These are phyloP conservation scores for Stagonosporopsis chrysanthemi DNA, from an alignment of 2,329 filamentous ascomycete genomes.

Conservation along the genomic window DNA sequence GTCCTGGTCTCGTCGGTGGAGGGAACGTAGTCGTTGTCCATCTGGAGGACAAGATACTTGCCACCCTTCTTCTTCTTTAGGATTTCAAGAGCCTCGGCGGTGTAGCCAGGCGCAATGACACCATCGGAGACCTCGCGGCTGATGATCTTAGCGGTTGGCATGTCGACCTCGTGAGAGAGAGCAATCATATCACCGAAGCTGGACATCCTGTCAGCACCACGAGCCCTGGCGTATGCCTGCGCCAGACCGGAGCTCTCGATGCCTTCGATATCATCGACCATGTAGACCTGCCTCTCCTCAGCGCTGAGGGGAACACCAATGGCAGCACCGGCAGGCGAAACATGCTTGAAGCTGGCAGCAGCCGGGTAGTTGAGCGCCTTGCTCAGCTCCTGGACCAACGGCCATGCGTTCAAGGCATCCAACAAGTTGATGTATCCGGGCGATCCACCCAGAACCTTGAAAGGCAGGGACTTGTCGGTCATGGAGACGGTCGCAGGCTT, in stretches of 20 bases:
- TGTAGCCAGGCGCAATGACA: conserved; percentile 89
- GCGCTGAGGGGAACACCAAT: conserved; percentile 87
- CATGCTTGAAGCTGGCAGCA: conserved; percentile 96
- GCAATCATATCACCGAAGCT: conserved; percentile 98
- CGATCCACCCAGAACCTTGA: conserved; percentile 88
- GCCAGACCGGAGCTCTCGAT: conserved; percentile 86
- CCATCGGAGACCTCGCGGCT: conserved; percentile 97
- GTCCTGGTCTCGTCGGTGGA: conserved; percentile 77
- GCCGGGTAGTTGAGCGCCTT: conserved; percentile 85
- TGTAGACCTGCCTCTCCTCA: conserved; percentile 95
- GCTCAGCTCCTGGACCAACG: conserved; percentile 94
- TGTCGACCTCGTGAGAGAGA: conserved; percentile 87
- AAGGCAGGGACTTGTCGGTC: conserved; percentile 78
- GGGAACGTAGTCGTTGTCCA: conserved; percentile 88
- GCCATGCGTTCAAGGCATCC: conserved; percentile 96
- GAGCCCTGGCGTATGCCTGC: conserved; percentile 93
- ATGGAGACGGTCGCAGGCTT: conserved; percentile 91
- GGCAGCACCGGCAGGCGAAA: conserved; percentile 93
- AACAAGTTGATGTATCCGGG: conserved; percentile 98
- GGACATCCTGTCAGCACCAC: conserved; percentile 97
- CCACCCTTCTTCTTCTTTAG: conserved; percentile 98
- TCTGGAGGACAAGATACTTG: conserved; percentile 94
- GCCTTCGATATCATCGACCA: conserved; percentile 93
- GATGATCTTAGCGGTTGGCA: conserved; percentile 96
- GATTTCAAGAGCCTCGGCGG: conserved; percentile 84